These are phyloP conservation scores for Kwoniella shandongensis DNA, from an alignment of 768 basidiomycete species.

Conservation along the genomic window DNA sequence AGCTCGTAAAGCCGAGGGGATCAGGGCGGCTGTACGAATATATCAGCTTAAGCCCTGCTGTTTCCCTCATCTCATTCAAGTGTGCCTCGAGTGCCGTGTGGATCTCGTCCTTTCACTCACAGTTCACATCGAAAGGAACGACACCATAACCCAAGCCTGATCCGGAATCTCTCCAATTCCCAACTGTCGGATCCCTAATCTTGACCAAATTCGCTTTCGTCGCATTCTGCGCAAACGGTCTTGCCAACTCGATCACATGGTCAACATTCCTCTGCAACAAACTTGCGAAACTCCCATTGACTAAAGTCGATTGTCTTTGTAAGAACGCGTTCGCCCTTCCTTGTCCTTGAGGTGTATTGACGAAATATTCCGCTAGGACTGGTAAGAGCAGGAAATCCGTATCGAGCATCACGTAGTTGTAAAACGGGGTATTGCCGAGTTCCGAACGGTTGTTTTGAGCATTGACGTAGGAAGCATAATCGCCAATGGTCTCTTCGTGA, in stretches of 20 bases:
- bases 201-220: slow-evolving; percentile 52
- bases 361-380: slow-evolving; percentile 57
- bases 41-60: neutral
- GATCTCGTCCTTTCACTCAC: slow-evolving; percentile 23
- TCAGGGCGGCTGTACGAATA: slow-evolving; percentile 50
- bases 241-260: slow-evolving; percentile 56
- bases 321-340: slow-evolving; percentile 54
- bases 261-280: slow-evolving; percentile 56
- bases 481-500: slow-evolving; percentile 55
- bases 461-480: slow-evolving; percentile 57
- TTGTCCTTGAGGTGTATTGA: slow-evolving; percentile 56
- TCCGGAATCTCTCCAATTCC: slow-evolving; percentile 58
- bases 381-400: slow-evolving; percentile 58
- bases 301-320: slow-evolving; percentile 53
- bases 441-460: slow-evolving; percentile 54
- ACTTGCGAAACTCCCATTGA: slow-evolving; percentile 56
- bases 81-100: too few relatives aligned
- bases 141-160: slow-evolving; percentile 57
- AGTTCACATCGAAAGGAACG: slow-evolving; percentile 58
- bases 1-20: slow-evolving; percentile 57
- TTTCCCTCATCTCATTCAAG: too few relatives aligned
- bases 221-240: slow-evolving; percentile 54
- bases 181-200: slow-evolving; percentile 57
- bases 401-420: slow-evolving; percentile 56
- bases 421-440: slow-evolving; percentile 56